Evolutionary conservation across 495 filamentous ascomycete species (phyloP), one percentile per base, ranked within the genome.

Genomic region (Aspergillus panamensis): DNA sequence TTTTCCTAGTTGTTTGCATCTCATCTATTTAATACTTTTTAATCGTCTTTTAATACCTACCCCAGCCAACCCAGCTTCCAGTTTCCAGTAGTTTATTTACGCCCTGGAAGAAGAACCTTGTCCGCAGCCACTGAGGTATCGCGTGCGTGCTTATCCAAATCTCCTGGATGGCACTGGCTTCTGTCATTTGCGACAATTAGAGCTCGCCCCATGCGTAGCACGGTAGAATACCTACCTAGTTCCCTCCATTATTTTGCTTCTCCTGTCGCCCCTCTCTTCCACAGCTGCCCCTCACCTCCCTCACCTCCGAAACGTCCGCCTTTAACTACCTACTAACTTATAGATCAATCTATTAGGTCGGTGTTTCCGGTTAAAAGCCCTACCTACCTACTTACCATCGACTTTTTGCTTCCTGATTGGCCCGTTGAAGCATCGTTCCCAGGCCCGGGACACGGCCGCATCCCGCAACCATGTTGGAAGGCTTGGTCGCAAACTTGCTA

Each of bases 401-500:
- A 29, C 19, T 17, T 37, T 20, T 14, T 29, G 19, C 8, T 39
- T 20, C 59, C 19, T 20, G 19, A 30, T 25, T 25, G 25, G 25
- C 9, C 17, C 52, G 40, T 19, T 30, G 37, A 53, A 50, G 49
- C 56, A 57, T 50, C 48, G 54, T 55, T 54, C 63, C 68, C 67
- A 48, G 68, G 73, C 70, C 70, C 55, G 70, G 74, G 68, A 62
- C 45, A 75, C 67, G 73, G 73, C 66, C 66, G 33, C 51, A 58
- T 47, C 35, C 62, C 66, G 73, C 71, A 74, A 77, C 43, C 54
- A 88, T 88, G 85, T 80, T 88, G 66, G 85, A 87, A 70, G 80
- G 82, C 39, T 67, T 88, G 50, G 82, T 86, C 60, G 91, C 94
- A 62, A 95, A 91, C 71, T 80, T 98, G 77, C 86, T 98, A 66